Conservation (phyloP, 2,329 filamentous ascomycete genomes). For the Fusarium concolor region DNA sequence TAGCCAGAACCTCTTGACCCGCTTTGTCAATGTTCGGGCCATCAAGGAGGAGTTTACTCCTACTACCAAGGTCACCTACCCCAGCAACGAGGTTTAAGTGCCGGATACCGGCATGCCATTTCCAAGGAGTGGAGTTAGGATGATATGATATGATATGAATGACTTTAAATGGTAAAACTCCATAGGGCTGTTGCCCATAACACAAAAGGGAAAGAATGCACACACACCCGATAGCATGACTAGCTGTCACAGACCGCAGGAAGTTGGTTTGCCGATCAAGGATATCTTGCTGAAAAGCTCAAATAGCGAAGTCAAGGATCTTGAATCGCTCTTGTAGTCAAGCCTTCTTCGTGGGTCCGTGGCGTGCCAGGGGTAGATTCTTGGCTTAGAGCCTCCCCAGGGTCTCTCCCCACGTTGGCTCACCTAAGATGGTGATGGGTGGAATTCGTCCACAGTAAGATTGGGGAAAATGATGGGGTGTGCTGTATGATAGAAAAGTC, state of each 20-base stretch:
- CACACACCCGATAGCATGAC: conserved; percentile 16
- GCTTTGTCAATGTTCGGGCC: conserved; percentile 74
- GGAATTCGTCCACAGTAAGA: conserved; percentile 33
- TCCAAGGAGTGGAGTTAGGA: conserved; percentile 1
- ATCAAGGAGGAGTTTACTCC: conserved; percentile 81
- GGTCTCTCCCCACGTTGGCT: conserved; percentile 45
- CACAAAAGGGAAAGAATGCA: conserved; percentile 11
- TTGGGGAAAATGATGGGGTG: conserved; percentile 23
- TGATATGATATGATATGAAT: conserved; percentile 26
- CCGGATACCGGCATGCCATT: background rate
- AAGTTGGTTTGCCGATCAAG: conserved; percentile 13
- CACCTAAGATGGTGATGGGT: conserved; percentile 45
- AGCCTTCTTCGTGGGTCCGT: conserved; percentile 29
- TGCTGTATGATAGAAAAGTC: conserved; percentile 17
- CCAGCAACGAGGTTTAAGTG: conserved; percentile 73
- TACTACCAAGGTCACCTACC: conserved; percentile 73
- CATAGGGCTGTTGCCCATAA: conserved; percentile 13
- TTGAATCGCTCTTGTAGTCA: conserved; percentile 36
- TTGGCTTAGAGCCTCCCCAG: conserved; percentile 34
- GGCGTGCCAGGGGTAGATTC: conserved; percentile 32
- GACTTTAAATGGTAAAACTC: conserved; percentile 4
- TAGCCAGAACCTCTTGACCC: conserved; percentile 70
- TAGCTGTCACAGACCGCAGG: conserved; percentile 8
- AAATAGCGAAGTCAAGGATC: conserved; percentile 20
- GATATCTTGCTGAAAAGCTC: conserved; percentile 8